Percentiles rank a stretch among this genome's conserved stretches.
Evolutionary conservation across 768 basidiomycete genomes (phyloP).

Genomic region (Tubosaeta brunneosetosa): DNA sequence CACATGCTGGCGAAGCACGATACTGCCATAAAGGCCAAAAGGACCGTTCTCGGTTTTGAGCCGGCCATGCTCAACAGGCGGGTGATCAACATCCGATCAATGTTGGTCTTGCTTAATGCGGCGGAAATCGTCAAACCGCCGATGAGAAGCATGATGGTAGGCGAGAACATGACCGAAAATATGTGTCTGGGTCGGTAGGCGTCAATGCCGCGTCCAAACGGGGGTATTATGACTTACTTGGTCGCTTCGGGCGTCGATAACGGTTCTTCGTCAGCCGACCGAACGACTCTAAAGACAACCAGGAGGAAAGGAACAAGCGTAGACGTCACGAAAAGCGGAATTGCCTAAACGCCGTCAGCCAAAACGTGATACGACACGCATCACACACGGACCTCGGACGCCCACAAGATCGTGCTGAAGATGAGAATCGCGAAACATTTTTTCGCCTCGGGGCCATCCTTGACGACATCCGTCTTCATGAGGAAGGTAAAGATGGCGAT

Average conservation of each 20-base stretch:
- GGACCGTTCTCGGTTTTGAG: conserved; percentile 75
- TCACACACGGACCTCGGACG: conserved; percentile 69
- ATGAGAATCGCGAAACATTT: conserved; percentile 86
- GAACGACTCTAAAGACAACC: conserved; percentile 78
- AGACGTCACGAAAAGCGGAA: conserved; percentile 97
- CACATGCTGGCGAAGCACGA: conserved; percentile 99
- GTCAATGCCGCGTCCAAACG: background rate
- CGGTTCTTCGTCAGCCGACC: conserved; percentile 41
- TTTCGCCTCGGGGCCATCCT: conserved; percentile 65
- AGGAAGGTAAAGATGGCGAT: conserved; percentile 54
- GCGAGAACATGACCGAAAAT: conserved; percentile 94
- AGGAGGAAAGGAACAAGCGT: conserved; percentile 83
- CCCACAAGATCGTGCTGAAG: conserved; percentile 93
- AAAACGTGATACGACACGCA: background rate
- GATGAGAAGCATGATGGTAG: conserved; percentile 97
- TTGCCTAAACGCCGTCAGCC: conserved; percentile 54
- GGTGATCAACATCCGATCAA: conserved; percentile 89
- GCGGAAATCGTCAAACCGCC: conserved; percentile 98
- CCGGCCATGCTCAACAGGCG: conserved; percentile 88
- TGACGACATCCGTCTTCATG: conserved; percentile 54
- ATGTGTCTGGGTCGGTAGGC: conserved; percentile 53
- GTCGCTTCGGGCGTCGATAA: conserved; percentile 69
- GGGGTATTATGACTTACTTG: conserved; percentile 49
- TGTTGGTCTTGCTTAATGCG: conserved; percentile 90
- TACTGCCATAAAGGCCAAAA: conserved; percentile 93